Percentiles rank a stretch among this genome's conserved stretches.
phyloP scores from a whole-genome alignment of 768 basidiomycete genomes.

The Auriscalpium vulgare region DNA sequence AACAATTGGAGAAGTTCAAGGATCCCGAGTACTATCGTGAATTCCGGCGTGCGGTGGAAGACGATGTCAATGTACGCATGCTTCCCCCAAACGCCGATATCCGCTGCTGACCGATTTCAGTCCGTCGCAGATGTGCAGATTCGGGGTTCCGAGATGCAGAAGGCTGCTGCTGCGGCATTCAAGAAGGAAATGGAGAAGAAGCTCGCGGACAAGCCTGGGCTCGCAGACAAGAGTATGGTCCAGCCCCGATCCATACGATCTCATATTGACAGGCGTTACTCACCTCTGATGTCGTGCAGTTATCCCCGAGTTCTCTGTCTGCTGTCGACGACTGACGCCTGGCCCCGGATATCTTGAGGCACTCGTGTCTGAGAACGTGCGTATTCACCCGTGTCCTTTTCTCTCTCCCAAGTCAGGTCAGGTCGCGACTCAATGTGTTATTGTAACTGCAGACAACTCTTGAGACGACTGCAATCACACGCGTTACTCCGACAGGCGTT shows the following conservation, averaged over 20 bases:
- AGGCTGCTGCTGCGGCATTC: constrained; percentile 9
- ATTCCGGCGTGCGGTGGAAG: constrained; percentile 14
- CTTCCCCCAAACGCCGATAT: not conserved
- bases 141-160: constrained; percentile 13
- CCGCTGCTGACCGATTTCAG: not conserved
- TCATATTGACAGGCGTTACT: not conserved
- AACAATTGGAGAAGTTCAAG: constrained; percentile 15
- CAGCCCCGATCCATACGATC: not conserved
- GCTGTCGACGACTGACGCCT: constrained; percentile 24
- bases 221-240: constrained; percentile 15
- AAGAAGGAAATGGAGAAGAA: constrained; percentile 16
- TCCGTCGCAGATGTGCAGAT: constrained; percentile 6
- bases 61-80: constrained; percentile 15
- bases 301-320: constrained; percentile 21
- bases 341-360: constrained; percentile 26
- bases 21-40: constrained; percentile 11
- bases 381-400: not conserved
- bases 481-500: constrained; percentile 22
- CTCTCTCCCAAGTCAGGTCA: not conserved
- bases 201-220: constrained; percentile 19
- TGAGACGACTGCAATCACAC: constrained; percentile 16
- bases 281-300: constrained; percentile 4
- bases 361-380: constrained; percentile 19
- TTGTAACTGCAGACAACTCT: not conserved
- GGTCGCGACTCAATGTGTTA: too few relatives aligned